A percentile compares a stretch with the other conserved stretches of the same genome.
phyloP scores from a whole-genome alignment of 2,329 filamentous ascomycete genomes.

The Colletotrichum musae region DNA sequence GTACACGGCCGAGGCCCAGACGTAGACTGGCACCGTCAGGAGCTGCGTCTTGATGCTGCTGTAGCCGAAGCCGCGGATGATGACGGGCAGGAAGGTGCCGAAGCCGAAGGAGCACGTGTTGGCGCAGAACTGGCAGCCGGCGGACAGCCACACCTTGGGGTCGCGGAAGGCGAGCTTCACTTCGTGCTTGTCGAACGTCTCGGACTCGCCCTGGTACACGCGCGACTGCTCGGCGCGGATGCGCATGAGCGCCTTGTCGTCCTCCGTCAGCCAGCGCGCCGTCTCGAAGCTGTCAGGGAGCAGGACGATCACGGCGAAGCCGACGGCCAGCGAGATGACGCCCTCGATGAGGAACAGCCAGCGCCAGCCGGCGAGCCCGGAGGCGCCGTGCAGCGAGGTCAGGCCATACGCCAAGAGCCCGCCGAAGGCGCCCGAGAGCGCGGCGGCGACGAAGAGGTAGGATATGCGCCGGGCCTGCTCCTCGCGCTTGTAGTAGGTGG shows the following conservation, averaged over 20 bases:
- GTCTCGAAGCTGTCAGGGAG: conserved; percentile 59
- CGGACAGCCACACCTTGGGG: conserved; percentile 66
- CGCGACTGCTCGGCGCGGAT: conserved; percentile 60
- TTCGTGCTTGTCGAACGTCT: conserved; percentile 65
- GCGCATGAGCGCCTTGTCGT: conserved; percentile 66
- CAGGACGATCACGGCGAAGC: conserved; percentile 54
- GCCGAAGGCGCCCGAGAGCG: conserved; percentile 55
- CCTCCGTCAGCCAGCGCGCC: conserved; percentile 63
- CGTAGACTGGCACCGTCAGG: conserved; percentile 70
- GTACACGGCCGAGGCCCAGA: conserved; percentile 63
- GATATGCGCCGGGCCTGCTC: conserved; percentile 51
- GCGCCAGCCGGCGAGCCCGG: conserved; percentile 62
- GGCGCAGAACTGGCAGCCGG: conserved; percentile 65
- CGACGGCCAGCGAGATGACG: conserved; percentile 59
- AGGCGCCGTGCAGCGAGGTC: conserved; percentile 50
- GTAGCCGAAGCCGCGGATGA: conserved; percentile 67
- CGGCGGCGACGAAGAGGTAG: conserved; percentile 64
- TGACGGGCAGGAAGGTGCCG: conserved; percentile 70
- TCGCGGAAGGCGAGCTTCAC: conserved; percentile 63
- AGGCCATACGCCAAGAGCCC: conserved; percentile 63
- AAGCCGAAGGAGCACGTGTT: conserved; percentile 70
- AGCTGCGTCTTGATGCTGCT: conserved; percentile 64
- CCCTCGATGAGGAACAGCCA: conserved; percentile 68
- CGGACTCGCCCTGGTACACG: conserved; percentile 61
- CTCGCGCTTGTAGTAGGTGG: conserved; percentile 55